Evolutionary conservation across 331 rosid species (phyloP), one percentile per base, ranked within the genome.

Genomic region (Quercus tomentella): DNA sequence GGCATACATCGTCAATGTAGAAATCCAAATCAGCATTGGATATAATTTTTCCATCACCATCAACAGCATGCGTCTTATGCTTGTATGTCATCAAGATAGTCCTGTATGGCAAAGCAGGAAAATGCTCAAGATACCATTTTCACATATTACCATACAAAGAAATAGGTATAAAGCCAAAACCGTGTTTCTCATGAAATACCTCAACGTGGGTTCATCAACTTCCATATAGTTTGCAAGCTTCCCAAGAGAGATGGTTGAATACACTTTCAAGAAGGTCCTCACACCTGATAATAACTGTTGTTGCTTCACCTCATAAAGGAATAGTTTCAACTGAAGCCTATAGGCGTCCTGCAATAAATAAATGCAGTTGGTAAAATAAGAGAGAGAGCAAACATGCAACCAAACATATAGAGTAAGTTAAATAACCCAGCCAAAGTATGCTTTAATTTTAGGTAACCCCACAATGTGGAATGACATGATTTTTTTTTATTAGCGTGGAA

Each of bases 281-380:
- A 96, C 87, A 28, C 99, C 97, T 8, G 97, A 91, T 66, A 96
- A 77, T 87, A 91, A 76, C 60, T 96, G 99, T 70, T 96, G 99
- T 80, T 96, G 99, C 93, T 93, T 96, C 84, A 95, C 97, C 88
- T 96, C 99, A 84, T 91, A 96, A 35, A 96, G 98, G 86, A 96
- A 96, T 45, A 93, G 76, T 82, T 96, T 96, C 88, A 96, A 85
- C 83, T 96, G 98, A 83, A 93, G 98, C 76, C 98, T 91, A 80
- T 93, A 96, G 22, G 97, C 99, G 74, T 96, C 97, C 98, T 96
- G 94, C 35, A 62, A 77, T 65, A 77, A 68, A 20, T 69, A 76
- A 82, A 25, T 74, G 31, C 49, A 77, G 68, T 72, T 35, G 35
- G 55, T 74, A 57, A 15, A 65, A 31, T 67, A 15, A 74, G 57